These are phyloP conservation scores for Cyathus striatus DNA, from an alignment of 768 basidiomycete genomes.

Conservation along the genomic window DNA sequence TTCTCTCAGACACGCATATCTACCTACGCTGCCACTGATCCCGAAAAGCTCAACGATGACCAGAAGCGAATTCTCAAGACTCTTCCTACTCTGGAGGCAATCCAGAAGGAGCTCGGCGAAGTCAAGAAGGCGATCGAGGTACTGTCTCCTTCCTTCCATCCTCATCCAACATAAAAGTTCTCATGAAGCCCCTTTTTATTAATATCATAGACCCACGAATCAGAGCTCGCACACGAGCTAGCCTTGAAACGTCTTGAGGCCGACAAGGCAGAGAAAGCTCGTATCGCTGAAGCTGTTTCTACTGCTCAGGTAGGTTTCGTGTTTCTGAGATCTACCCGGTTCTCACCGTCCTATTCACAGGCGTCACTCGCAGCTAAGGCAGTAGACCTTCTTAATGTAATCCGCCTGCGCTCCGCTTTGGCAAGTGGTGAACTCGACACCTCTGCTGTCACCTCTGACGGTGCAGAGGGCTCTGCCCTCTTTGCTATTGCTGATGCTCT, in stretches of 20 bases:
- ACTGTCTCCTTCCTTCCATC: constrained; percentile 8
- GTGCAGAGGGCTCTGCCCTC: constrained; percentile 51
- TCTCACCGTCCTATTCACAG: constrained; percentile 24
- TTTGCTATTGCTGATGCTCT: constrained; percentile 49
- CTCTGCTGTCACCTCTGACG: constrained; percentile 36
- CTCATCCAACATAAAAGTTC: constrained; percentile 3
- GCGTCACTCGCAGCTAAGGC: constrained; percentile 34
- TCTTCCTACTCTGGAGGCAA: constrained; percentile 71
- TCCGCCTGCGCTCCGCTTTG: constrained; percentile 53
- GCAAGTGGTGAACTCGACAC: constrained; percentile 37
- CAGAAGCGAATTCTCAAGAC: constrained; percentile 72
- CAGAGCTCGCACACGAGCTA: constrained; percentile 53
- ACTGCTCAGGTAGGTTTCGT: constrained; percentile 47
- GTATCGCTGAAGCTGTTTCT: constrained; percentile 50
- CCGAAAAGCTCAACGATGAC: constrained; percentile 81
- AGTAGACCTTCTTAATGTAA: constrained; percentile 49
- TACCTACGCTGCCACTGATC: constrained; percentile 60
- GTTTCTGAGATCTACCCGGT: constrained; percentile 1
- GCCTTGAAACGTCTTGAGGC: constrained; percentile 49
- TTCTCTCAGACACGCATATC: constrained; percentile 61
- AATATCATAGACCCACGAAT: constrained; percentile 50
- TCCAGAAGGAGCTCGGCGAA: constrained; percentile 78
- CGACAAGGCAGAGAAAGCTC: constrained; percentile 51
- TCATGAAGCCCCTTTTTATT: too few species aligned
- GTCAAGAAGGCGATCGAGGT: constrained; percentile 86